Evolutionary conservation across 2,329 filamentous ascomycete genomes (phyloP), one percentile per base, ranked within the genome.

Genomic region (Talaromyces islandicus): DNA sequence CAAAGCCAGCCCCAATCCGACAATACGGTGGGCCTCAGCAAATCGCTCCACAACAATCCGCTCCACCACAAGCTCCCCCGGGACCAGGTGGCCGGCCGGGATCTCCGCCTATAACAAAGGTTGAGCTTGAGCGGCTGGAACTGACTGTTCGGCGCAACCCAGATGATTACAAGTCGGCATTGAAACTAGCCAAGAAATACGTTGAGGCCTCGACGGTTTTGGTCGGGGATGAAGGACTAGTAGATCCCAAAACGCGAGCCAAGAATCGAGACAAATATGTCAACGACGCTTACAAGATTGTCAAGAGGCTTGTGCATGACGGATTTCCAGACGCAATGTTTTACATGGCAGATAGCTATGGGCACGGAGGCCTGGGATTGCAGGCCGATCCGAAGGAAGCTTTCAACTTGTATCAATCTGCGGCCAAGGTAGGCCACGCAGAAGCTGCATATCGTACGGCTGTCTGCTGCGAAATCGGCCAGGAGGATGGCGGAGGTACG

Each of bases 401-500:
- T 0, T 99, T 97, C 73, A 88, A 86, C 1, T 80, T 97, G 10
- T 99, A 99, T 69, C 92, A 97, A 74, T 92, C 91, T 10, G 92
- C 93, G 2, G 94, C 94, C 0, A 99, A 97, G 77, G 78, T 88
- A 12, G 91, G 91, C 0, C 92, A 99, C 72, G 83, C 90, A 1
- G 88, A 89, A 58, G 90, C 91, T 29, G 94, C 94, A 0, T 99
- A 97, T 73, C 86, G 94, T 58, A 96, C 94, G 27, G 94, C 94
- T 0, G 93, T 99, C 0, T 99, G 94, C 78, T 97, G 94, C 71
- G 94, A 99, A 73, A 91, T 99, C 68, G 94, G 94, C 3, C 87
- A 92, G 59, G 93, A 97, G 71, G 92, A 96, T 68, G 93, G 92
- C 30, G 94, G 94, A 57, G 94, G 94, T 25, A 97, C 94, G 0